These are phyloP conservation scores for Kodamaea sagamina DNA, from an alignment of 805 yeast species.

Conservation along the genomic window DNA sequence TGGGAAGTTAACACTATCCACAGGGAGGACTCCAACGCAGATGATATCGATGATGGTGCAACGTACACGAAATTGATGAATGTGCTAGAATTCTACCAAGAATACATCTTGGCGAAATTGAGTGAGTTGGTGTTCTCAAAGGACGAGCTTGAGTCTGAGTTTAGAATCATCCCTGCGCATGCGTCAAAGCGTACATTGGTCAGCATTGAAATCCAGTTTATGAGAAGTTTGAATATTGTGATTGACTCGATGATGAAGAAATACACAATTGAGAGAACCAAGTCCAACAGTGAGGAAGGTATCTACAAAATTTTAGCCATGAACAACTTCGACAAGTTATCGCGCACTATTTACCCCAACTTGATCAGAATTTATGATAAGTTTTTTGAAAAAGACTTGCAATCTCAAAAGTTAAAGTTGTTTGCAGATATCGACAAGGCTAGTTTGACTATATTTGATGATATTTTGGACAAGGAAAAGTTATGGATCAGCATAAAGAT, in stretches of 20 bases:
- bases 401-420: constrained; percentile 38
- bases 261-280: constrained; percentile 31
- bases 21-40: neutral
- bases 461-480: constrained; percentile 40
- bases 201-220: constrained; percentile 46
- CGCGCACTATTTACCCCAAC: constrained; percentile 32
- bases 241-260: constrained; percentile 44
- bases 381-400: constrained; percentile 37
- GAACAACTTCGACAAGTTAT: constrained; percentile 44
- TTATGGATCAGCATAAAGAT: constrained; percentile 32
- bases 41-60: constrained; percentile 20
- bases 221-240: constrained; percentile 43
- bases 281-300: constrained; percentile 25
- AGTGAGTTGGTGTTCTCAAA: constrained; percentile 27
- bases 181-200: constrained; percentile 44
- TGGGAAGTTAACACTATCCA: constrained; percentile 33
- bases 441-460: constrained; percentile 40
- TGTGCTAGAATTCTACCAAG: constrained; percentile 38
- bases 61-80: constrained; percentile 37
- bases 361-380: constrained; percentile 36
- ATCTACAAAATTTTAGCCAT: constrained; percentile 43
- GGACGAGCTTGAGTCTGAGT: constrained; percentile 19
- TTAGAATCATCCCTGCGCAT: constrained; percentile 36
- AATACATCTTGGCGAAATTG: constrained; percentile 34
- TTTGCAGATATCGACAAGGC: constrained; percentile 46